These are phyloP conservation scores for Carex littledalei DNA, from an alignment of 176 grass and related monocot genomes.

Conservation along the genomic window DNA sequence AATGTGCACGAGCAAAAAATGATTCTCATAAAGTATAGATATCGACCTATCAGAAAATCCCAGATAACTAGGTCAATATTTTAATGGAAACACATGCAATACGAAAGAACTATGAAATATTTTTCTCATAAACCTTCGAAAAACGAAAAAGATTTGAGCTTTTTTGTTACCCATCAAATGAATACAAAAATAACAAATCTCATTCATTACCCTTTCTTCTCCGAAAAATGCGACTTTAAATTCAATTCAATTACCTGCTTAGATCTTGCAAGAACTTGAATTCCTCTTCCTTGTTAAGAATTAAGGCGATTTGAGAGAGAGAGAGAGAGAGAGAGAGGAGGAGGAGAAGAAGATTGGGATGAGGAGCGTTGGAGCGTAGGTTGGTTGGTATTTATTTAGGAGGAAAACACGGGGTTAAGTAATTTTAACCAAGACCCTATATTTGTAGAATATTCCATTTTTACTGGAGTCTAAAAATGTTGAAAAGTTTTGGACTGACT, in stretches of 20 bases:
- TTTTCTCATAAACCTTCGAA: no score
- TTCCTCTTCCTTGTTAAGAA: neutral
- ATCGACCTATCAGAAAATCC: neutral
- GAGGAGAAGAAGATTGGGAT: neutral
- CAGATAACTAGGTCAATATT: neutral
- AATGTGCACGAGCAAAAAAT: neutral
- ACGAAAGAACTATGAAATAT: neutral
- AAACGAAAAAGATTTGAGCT: neutral
- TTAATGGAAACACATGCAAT: neutral
- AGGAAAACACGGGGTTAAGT: neutral
- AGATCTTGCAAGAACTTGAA: neutral
- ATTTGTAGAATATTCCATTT: neutral
- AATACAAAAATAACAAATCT: neutral
- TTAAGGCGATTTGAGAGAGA: conserved; percentile 9
- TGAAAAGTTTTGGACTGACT: neutral
- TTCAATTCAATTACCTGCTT: neutral
- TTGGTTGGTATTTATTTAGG: conserved; percentile 3
- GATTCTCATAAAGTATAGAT: neutral
- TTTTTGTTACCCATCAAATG: neutral
- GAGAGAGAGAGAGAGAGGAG: conserved; percentile 4
- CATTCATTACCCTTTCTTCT: neutral
- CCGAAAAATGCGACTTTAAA: neutral
- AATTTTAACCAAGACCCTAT: neutral
- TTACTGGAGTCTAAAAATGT: neutral
- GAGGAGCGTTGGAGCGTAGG: neutral